Evolutionary conservation across 352 stramenopile species (phyloP), one percentile per base, ranked within the genome.

Genomic region (Plasmopara halstedii): DNA sequence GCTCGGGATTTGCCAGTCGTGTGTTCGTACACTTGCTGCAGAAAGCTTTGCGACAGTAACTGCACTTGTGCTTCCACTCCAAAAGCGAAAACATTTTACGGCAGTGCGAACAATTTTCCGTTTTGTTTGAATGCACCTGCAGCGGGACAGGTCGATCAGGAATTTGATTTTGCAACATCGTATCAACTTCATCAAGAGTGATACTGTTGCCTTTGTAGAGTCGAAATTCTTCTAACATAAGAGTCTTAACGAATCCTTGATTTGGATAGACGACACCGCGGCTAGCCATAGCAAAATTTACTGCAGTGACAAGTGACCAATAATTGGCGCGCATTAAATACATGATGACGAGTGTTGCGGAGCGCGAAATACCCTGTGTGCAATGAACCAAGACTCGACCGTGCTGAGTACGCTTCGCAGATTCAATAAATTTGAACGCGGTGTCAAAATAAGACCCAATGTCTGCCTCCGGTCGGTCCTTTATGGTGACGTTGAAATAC

Each of bases 21-120:
- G 74, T 91, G 39, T 59, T 84, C n/a, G 76, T 84, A 55, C 80
- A 91, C 59, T 91, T 91, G 53, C 72, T 83, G 54, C 80, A 91
- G 32, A 83, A 88, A 13, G 78, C 72, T 34, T 86, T 86, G 17
- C 64, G 66, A 44, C 80, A 91, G 37, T 88, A 85, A 27, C 67
- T 84, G 62, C 80, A 91, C 37, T 83, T 80, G 60, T 91, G 77
- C 38, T 88, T 88, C 80, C 80, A 91, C 46, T 91, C 80, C 15
- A 91, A 58, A 18, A 91, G 57, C 15, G 70, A 80, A 36, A 91
- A 91, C 44, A 85, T 54, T 32, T 88, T 91, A 8, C 54, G 60
- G 50, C 80, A 91, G 6, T 75, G 65, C 13, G 73, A 77, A 44
- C 80, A 91, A 25, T 67, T 70, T 46, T 88, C 80, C 0, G 72